These are phyloP conservation scores for Salisapilia sapeloensis DNA, from an alignment of 352 stramenopile species.

Conservation along the genomic window DNA sequence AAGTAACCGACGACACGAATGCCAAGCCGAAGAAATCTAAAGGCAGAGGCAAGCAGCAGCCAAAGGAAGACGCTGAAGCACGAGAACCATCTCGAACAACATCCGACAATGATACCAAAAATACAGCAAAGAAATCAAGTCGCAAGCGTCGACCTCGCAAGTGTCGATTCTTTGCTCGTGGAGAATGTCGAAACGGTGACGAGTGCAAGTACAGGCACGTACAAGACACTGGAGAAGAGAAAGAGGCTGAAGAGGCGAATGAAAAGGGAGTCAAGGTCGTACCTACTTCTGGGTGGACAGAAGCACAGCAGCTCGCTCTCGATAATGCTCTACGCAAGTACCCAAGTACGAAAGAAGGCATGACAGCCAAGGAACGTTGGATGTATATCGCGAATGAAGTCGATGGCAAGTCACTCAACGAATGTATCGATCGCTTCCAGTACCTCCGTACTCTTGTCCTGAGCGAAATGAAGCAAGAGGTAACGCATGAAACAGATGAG, in stretches of 20 bases:
- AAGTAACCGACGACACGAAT: background rate
- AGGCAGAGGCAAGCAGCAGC: background rate
- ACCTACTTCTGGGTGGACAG: too few relatives aligned
- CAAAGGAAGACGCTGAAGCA: constrained; percentile 1
- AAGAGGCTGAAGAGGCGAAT: constrained; percentile 8
- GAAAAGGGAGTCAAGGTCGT: background rate
- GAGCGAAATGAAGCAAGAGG: constrained; percentile 2
- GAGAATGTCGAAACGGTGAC: constrained; percentile 1
- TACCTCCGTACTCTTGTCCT: constrained; percentile 30
- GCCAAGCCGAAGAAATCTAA: background rate
- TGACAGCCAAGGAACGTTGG: constrained; percentile 62
- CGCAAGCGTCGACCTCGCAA: background rate
- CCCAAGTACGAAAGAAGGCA: constrained; percentile 33
- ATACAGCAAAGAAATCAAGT: background rate
- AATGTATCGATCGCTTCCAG: constrained; percentile 75
- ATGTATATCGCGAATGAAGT: constrained; percentile 43
- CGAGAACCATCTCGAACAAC: background rate
- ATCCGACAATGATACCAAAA: constrained; percentile 2
- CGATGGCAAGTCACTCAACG: constrained; percentile 43
- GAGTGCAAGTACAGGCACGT: constrained; percentile 9
- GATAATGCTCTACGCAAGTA: constrained; percentile 56
- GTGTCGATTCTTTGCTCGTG: constrained; percentile 1
- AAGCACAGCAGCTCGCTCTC: constrained; percentile 39
- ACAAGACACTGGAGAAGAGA: background rate
- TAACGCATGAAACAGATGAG: constrained; percentile 7